Evolutionary conservation across 805 yeast genomes (phyloP), one percentile per base, ranked within the genome.

Genomic region (Metschnikowia lunata): DNA sequence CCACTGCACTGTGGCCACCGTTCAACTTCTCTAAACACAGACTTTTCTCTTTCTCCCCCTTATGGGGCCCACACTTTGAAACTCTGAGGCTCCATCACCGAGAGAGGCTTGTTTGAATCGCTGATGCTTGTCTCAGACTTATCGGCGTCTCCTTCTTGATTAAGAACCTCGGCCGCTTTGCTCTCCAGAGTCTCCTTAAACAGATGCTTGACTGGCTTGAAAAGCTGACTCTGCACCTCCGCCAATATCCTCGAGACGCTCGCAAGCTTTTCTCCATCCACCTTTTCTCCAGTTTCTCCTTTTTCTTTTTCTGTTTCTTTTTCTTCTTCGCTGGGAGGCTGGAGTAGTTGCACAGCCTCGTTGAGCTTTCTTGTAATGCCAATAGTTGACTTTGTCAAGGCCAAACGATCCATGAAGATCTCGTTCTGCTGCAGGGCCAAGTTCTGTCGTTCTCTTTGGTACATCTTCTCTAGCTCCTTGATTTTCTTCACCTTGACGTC

Each of bases 401-500:
- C 74, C 30, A 86, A 59, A 45, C 88, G 68, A 52, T 85, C 88
- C 38, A 83, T 60, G 50, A 83, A 77, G 7, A 82, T 58, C 49
- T 82, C 87, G 52, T 82, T 85, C 55, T 83, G 86, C 56, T 80
- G 83, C 47, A 73, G 76, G 28, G 76, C 75, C 37, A 85, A 57
- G 30, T 74, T 66, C 50, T 79, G 81, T 52, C 80, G 78, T 56
- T 85, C 88, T 31, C 76, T 63, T 54, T 83, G 89, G 44, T 80
- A 71, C 36, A 82, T 79, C 57, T 74, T 78, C 60, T 85, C 93
- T 37, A 85, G 66, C 41, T 76, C 77, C 33, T 72, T 75, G 36
- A 87, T 66, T 48, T 82, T 78, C 23, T 66, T 61, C 48, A 85
- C 55, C 64, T 86, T 86, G 48, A 83, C 54, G 47, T 84, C 85